Percentiles rank a stretch among this genome's conserved stretches.
These are phyloP conservation scores for Pseudocercospora macadamiae DNA, from an alignment of 2,329 filamentous ascomycete species.

Conservation along the genomic window DNA sequence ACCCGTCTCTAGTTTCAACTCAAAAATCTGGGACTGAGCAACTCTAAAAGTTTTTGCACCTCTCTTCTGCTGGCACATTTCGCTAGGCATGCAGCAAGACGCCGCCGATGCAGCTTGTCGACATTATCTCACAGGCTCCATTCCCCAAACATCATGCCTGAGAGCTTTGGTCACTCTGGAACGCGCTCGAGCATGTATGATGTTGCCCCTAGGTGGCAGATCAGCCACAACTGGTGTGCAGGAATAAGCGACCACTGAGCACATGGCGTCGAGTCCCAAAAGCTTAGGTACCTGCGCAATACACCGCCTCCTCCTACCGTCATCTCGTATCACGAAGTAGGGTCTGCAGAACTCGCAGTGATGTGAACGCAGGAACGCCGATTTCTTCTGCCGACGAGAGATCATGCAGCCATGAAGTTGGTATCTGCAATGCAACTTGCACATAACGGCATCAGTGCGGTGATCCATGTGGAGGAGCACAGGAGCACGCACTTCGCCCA, in stretches of 20 bases:
- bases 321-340: background rate
- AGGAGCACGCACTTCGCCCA: background rate
- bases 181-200: no score
- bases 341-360: background rate
- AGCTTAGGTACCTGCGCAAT: background rate
- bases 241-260: background rate
- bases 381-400: background rate
- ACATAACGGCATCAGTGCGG: background rate
- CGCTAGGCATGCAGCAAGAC: background rate
- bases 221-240: background rate
- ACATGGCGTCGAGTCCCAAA: background rate
- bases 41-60: slow-evolving; percentile 1
- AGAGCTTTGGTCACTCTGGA: no score
- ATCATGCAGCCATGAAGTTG: background rate
- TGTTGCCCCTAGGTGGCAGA: no score
- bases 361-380: background rate
- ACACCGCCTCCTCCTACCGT: background rate
- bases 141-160: background rate
- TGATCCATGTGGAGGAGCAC: background rate
- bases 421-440: background rate
- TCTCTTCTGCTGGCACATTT: background rate
- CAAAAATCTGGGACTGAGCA: background rate
- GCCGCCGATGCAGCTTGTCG: background rate
- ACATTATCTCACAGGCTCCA: background rate
- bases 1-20: background rate